Conservation (phyloP, 495 filamentous ascomycete genomes). For the Rhypophila decipiens region DNA sequence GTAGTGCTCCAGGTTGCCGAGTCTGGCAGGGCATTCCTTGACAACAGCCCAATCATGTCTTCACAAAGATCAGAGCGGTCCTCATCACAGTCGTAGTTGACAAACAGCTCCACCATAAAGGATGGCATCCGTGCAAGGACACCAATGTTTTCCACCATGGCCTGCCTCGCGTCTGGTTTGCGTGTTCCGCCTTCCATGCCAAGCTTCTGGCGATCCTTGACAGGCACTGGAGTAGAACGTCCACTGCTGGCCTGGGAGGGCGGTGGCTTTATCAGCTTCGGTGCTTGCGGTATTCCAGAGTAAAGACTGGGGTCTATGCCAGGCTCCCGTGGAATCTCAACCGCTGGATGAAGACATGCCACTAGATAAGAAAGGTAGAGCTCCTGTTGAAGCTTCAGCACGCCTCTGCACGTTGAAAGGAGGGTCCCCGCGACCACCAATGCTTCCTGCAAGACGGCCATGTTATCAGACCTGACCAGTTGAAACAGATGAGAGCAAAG, state of each 20-base stretch:
- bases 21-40: slow-evolving; percentile 91
- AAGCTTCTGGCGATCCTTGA: slow-evolving; percentile 88
- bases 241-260: slow-evolving; percentile 74
- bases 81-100: slow-evolving; percentile 97
- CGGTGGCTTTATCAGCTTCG: slow-evolving; percentile 77
- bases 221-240: slow-evolving; percentile 82
- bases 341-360: slow-evolving; percentile 82
- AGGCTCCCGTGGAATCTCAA: slow-evolving; percentile 85
- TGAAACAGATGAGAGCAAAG: slow-evolving; percentile 95
- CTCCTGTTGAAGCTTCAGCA: slow-evolving; percentile 95
- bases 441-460: slow-evolving; percentile 85
- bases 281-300: slow-evolving; percentile 85
- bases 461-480: slow-evolving; percentile 90
- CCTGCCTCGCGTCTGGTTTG: slow-evolving; percentile 90
- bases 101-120: slow-evolving; percentile 89
- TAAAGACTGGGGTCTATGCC: slow-evolving; percentile 90
- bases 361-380: slow-evolving; percentile 92
- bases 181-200: slow-evolving; percentile 88
- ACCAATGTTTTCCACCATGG: slow-evolving; percentile 96
- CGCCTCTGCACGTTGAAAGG: slow-evolving; percentile 82
- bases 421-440: slow-evolving; percentile 87
- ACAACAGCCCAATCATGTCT: slow-evolving; percentile 88
- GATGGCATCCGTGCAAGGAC: slow-evolving; percentile 84
- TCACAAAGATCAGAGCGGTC: slow-evolving; percentile 90
- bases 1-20: slow-evolving; percentile 99